phyloP scores from a whole-genome alignment of 371 early-diverging fungal species.

The Thermomucor indicae-seudaticae region DNA sequence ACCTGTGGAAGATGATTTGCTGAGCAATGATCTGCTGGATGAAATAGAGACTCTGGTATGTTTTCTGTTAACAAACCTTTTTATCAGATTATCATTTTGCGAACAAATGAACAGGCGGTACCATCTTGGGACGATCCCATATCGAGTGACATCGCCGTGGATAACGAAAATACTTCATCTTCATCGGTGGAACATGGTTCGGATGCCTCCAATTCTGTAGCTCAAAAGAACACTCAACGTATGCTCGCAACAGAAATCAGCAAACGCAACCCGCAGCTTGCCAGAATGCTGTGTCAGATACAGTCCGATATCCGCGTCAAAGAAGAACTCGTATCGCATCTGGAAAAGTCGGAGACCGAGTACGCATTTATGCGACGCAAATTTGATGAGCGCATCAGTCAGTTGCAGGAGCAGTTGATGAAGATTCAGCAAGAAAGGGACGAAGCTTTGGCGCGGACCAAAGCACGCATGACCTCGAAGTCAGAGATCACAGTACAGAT shows the following conservation, averaged over 20 bases:
- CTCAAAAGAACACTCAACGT: neutral
- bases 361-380: slow-evolving; percentile 58
- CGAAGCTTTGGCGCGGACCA: slow-evolving; percentile 37
- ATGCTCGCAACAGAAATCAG: neutral
- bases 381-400: slow-evolving; percentile 65
- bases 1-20: slow-evolving; percentile 11
- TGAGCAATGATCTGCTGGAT: slow-evolving; percentile 21
- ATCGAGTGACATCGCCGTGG: neutral
- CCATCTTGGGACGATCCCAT: slow-evolving; percentile 24
- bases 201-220: too few relatives aligned
- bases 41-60: slow-evolving; percentile 31
- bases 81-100: neutral
- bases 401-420: slow-evolving; percentile 54
- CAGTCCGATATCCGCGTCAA: slow-evolving; percentile 70
- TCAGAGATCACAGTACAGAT: slow-evolving; percentile 15
- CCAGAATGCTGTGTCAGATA: slow-evolving; percentile 60
- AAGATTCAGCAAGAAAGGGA: slow-evolving; percentile 69
- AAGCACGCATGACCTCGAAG: slow-evolving; percentile 12
- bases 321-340: slow-evolving; percentile 54
- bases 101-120: slow-evolving; percentile 16
- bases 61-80: neutral
- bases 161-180: neutral
- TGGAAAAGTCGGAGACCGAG: slow-evolving; percentile 57
- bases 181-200: too few relatives aligned
- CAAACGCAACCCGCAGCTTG: slow-evolving; percentile 27